Conservation (phyloP, 495 filamentous ascomycete genomes). For the Neurospora hispaniola region DNA sequence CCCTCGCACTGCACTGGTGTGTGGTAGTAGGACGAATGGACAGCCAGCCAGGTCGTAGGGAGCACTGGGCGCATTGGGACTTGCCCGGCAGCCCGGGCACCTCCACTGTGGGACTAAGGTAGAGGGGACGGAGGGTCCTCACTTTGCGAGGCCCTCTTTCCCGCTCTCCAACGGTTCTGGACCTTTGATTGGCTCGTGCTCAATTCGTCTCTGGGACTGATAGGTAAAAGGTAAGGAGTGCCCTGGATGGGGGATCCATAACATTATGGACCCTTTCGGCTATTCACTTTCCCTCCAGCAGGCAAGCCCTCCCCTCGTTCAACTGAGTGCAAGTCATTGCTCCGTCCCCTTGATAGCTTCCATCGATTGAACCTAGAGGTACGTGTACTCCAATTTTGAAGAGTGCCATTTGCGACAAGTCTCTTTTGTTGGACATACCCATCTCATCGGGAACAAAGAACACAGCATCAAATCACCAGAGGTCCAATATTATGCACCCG, state of each 20-base stretch:
- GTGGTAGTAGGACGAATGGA: too few relatives aligned
- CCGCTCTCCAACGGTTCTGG: background rate
- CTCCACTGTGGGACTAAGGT: background rate
- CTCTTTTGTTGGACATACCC: background rate
- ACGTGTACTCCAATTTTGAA: background rate
- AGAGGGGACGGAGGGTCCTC: background rate
- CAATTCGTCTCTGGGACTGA: background rate
- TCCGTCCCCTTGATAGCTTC: background rate
- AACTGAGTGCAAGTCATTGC: background rate
- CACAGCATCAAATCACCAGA: background rate
- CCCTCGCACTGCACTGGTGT: too few relatives aligned
- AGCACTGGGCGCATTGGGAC: too few relatives aligned
- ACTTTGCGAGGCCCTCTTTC: background rate
- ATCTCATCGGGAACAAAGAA: background rate
- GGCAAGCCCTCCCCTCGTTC: background rate
- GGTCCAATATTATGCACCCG: background rate
- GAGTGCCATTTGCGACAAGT: background rate
- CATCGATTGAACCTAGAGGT: background rate
- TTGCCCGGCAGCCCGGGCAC: too few relatives aligned
- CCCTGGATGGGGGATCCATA: background rate
- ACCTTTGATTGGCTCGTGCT: background rate
- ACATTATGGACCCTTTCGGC: background rate
- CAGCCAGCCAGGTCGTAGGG: too few relatives aligned
- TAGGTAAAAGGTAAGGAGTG: background rate
- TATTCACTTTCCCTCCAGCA: background rate